Base-by-base conservation (phyloP, 2,329 filamentous ascomycete species). In the Xylariaceae sp. region DNA sequence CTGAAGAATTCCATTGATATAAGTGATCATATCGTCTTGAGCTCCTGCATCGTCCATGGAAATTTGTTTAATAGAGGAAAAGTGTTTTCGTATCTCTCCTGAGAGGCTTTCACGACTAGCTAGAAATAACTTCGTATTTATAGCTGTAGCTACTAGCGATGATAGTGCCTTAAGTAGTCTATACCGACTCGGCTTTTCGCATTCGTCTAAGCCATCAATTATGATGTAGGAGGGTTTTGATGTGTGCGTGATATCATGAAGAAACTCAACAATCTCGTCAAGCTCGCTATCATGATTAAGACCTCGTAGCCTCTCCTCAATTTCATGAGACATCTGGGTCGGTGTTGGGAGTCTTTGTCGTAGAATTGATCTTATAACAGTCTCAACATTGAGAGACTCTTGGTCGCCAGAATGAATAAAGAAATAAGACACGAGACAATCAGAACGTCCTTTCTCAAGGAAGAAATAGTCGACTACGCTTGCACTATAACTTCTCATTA, bases 361-460 rank as follows among this genome's bases (percentile, higher is more conserved):
- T 14, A 67, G 21, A 23, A 71, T 51, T 16, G 65, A 67, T 23
- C 54, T 53, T 6, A 71, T 14, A 17, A 71, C 58, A 3, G 61
- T 62, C 2, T 58, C 53, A 2, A 57, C 60, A 17, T 58, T 46
- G 2, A 69, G 40, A 11, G 67, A 69, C 7, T 57, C 46, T 7
- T 36, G 21, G 17, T 66, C 58, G n/a, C 64, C 58, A 33, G 61
- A 66, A 16, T 63, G 43, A 16, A 64, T 56, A 28, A 72, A 69
- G 50, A 69, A 68, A 39, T 65, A 73, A 31, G 56, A 57, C 11
- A 71, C 50, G 14, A 50, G 19, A 17, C 37, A 46, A 7, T 54
- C 50, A 4, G 26, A 49, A 8, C 17, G n/a, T 17, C 28, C 36
- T 43, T 43, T 47, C 33, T 53, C 52, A 19, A 50, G 23, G 9